Evolutionary conservation across 106 monocot genomes (phyloP).

Genomic region (Agapanthus africanus): DNA sequence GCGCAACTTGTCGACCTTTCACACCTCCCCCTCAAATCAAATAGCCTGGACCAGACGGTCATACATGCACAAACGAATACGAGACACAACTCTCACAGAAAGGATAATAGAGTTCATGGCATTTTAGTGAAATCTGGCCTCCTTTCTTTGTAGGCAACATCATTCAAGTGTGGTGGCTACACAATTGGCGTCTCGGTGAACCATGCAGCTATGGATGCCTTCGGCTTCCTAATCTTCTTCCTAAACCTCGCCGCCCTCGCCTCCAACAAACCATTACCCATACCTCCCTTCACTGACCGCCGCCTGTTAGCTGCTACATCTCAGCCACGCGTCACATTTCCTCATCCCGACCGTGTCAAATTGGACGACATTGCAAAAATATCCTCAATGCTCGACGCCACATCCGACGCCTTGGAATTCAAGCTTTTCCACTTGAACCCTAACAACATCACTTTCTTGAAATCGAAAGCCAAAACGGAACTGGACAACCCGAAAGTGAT

Average conservation of each 20-base stretch:
- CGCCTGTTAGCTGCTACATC: constrained; percentile 34
- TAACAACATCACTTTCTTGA: constrained; percentile 26
- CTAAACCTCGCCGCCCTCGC: constrained; percentile 38
- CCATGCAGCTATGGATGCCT: constrained; percentile 44
- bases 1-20: no score
- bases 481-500: not conserved
- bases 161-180: constrained; percentile 50
- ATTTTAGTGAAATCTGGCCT: no score
- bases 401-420: constrained; percentile 3
- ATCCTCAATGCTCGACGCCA: not conserved
- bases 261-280: constrained; percentile 9
- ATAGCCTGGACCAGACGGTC: no score
- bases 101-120: not conserved
- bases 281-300: constrained; percentile 29
- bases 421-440: constrained; percentile 28
- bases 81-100: no score
- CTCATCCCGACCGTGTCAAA: constrained; percentile 37
- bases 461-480: constrained; percentile 6
- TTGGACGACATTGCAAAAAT: not conserved
- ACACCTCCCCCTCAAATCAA: no score
- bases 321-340: constrained; percentile 35
- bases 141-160: constrained; percentile 36
- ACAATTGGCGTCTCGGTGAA: constrained; percentile 34
- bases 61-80: no score
- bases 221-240: constrained; percentile 31